These are phyloP conservation scores for Quercus phellos DNA, from an alignment of 331 rosid species.

Conservation along the genomic window DNA sequence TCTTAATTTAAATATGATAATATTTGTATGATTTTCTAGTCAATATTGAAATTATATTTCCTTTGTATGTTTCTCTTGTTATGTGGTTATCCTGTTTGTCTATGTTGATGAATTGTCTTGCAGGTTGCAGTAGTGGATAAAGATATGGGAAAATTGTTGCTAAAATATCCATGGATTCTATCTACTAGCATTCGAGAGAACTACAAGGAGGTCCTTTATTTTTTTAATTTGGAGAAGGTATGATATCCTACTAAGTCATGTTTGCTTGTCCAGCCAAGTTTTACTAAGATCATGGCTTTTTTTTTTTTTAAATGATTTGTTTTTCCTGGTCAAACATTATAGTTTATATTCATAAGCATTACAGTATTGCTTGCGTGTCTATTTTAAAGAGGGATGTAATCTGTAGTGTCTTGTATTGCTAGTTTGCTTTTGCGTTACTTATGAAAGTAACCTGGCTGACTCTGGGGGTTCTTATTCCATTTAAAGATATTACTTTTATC, in stretches of 20 bases:
- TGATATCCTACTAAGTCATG: constrained; percentile 1
- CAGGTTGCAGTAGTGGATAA: constrained; percentile 52
- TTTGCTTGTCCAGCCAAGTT: constrained; percentile 1
- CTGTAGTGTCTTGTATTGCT: not conserved
- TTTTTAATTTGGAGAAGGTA: constrained; percentile 63
- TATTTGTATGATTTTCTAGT: not conserved
- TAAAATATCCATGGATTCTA: constrained; percentile 80
- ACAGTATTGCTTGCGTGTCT: not conserved
- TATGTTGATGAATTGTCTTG: constrained; percentile 11
- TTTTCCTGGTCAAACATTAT: not conserved
- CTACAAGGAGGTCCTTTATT: constrained; percentile 42
- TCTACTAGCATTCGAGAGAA: constrained; percentile 65
- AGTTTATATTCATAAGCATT: not conserved
- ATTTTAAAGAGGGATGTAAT: not conserved
- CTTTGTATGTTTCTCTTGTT: not conserved
- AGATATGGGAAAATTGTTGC: constrained; percentile 45
- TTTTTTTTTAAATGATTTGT: not conserved
- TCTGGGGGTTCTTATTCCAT: not conserved
- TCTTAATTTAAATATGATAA: not conserved
- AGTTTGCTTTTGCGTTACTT: not conserved
- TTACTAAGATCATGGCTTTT: not conserved
- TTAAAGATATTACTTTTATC: not conserved
- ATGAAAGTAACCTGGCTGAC: not conserved
- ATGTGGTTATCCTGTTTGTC: not conserved
- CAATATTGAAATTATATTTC: not conserved